Base-by-base conservation (phyloP, 306 rosid species). In the Sindora glabra region DNA sequence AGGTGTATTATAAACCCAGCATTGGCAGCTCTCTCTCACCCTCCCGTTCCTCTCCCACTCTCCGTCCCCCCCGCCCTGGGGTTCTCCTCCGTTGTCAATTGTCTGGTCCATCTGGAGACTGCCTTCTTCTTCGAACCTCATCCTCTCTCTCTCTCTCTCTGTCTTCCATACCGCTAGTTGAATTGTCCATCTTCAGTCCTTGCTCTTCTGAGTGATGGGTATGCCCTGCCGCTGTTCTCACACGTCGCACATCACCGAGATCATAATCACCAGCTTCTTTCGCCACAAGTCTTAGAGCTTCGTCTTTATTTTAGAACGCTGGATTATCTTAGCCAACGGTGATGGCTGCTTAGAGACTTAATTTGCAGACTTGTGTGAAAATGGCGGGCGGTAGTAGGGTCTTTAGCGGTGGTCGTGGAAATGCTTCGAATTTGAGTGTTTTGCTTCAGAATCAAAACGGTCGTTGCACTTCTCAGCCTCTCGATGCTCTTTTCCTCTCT, bases 121-220 rank as follows among this genome's bases (percentile, higher is more conserved):
- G n/a, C n/a, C n/a, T n/a, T n/a, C n/a, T n/a, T n/a, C n/a, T n/a
- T n/a, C n/a, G n/a, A n/a, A n/a, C n/a, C n/a, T n/a, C n/a, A n/a
- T n/a, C n/a, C n/a, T n/a, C 9, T 46, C 5, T 27, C 9, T 14
- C 41, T 36, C 51, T 13, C 16, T 27, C 18, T 48, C 39, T 3
- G 34, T 29, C 46, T 15, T 5, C 26, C 29, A 33, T 41, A 46
- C 34, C 8, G 17, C 18, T 23, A n/a, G 4, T 14, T 18, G 0
- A 4, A 40, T 46, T 29, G 53, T 48, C 39, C 54, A 13, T 17
- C 15, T 32, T 41, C n/a, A n/a, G n/a, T n/a, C n/a, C n/a, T 4
- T n/a, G n/a, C n/a, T n/a, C n/a, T n/a, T 81, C 83, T 81, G 91
- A 86, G 87, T 62, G 87, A 89, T 89, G 97, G 97, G 92, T 54